Conservation (phyloP, 192 early-diverging fungal genomes). For the Linderina pennispora region DNA sequence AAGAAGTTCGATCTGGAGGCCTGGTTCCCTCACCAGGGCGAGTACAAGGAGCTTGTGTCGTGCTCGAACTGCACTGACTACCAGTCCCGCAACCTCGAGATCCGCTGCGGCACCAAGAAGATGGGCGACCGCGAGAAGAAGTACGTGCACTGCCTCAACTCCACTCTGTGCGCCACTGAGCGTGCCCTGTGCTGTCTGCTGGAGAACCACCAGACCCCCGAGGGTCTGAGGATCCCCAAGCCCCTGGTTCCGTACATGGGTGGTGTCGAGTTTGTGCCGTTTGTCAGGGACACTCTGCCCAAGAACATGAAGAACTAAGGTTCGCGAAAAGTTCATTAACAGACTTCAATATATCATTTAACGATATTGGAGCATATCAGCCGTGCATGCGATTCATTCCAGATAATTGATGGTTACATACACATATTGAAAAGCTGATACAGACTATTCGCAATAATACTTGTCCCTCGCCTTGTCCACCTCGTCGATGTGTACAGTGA, state of each 20-base stretch:
- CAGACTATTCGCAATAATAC: too few relatives aligned
- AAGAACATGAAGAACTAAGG: constrained; percentile 28
- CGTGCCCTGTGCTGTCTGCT: constrained; percentile 91
- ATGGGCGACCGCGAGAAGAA: constrained; percentile 89
- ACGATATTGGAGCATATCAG: too few relatives aligned
- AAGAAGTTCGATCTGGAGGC: constrained; percentile 99
- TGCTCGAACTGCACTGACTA: constrained; percentile 99
- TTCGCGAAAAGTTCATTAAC: too few relatives aligned
- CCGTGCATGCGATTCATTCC: too few relatives aligned
- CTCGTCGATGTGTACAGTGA: too few relatives aligned
- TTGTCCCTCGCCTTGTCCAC: too few relatives aligned
- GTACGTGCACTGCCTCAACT: constrained; percentile 97
- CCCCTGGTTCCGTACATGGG: constrained; percentile 91
- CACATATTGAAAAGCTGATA: too few relatives aligned
- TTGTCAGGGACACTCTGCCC: constrained; percentile 29
- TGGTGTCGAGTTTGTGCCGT: constrained; percentile 88
- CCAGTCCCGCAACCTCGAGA: constrained; percentile 90
- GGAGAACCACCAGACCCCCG: constrained; percentile 93
- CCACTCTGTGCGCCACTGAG: constrained; percentile 93
- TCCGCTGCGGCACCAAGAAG: constrained; percentile 96
- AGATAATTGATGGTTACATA: too few relatives aligned
- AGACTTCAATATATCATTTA: too few relatives aligned
- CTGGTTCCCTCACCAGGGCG: constrained; percentile 98
- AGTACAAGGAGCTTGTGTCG: constrained; percentile 97
- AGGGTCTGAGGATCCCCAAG: constrained; percentile 83